A percentile compares a stretch with the other conserved stretches of the same genome.
Conservation (phyloP, 192 early-diverging fungal species). For the Mortierella claussenii region DNA sequence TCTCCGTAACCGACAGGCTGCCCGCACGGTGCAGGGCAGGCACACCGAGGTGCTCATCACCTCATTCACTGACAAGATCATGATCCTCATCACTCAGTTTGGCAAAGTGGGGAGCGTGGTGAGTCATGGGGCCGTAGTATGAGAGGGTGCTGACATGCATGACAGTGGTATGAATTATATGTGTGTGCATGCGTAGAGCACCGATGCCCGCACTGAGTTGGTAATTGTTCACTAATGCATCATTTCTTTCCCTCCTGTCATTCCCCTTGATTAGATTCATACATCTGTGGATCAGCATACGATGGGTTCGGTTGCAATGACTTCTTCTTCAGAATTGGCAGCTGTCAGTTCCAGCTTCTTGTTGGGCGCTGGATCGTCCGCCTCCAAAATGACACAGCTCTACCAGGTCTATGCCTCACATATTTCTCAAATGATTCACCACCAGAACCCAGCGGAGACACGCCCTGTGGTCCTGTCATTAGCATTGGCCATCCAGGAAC, state of each 20-base stretch:
- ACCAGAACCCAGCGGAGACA: constrained; percentile 60
- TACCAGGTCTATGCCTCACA: constrained; percentile 65
- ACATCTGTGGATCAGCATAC: constrained; percentile 56
- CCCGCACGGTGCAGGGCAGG: constrained; percentile 51
- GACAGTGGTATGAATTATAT: background rate
- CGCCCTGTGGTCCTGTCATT: constrained; percentile 60
- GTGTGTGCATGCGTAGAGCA: too few relatives aligned
- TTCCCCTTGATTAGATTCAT: constrained; percentile 44
- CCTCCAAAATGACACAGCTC: constrained; percentile 50
- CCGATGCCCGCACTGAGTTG: too few relatives aligned
- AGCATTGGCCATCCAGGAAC: constrained; percentile 52
- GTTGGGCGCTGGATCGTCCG: constrained; percentile 51
- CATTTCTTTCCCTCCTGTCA: background rate
- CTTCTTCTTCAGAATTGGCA: constrained; percentile 21
- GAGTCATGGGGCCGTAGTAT: background rate
- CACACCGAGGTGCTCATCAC: constrained; percentile 63
- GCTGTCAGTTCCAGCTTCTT: constrained; percentile 50
- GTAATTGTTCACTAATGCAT: too few relatives aligned
- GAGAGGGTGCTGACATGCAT: background rate
- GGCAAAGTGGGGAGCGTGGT: constrained; percentile 67
- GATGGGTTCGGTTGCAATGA: constrained; percentile 26
- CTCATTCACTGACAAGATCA: constrained; percentile 62
- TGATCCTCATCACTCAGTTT: constrained; percentile 63
- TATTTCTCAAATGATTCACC: constrained; percentile 59
- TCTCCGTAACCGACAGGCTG: constrained; percentile 56